phyloP scores from a whole-genome alignment of 2,329 filamentous ascomycete genomes.

The Periconia sp. region DNA sequence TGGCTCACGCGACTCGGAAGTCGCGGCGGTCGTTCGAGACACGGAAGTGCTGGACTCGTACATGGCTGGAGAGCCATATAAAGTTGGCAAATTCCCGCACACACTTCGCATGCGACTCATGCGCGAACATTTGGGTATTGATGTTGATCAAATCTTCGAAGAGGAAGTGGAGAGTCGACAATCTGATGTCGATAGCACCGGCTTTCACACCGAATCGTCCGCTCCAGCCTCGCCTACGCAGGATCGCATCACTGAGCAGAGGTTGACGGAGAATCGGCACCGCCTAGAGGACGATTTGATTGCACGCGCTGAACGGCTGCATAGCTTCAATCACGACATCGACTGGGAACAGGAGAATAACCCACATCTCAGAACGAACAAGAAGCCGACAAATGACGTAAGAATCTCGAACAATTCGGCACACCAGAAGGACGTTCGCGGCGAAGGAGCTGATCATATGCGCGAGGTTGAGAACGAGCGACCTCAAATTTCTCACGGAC shows the following conservation, averaged over 20 bases:
- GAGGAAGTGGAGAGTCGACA: slow-evolving; percentile 42
- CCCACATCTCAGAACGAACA: slow-evolving; percentile 61
- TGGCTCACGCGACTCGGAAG: slow-evolving; percentile 88
- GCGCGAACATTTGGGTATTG: slow-evolving; percentile 95
- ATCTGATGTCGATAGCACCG: slow-evolving; percentile 71
- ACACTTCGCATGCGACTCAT: slow-evolving; percentile 91
- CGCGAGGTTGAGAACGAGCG: slow-evolving; percentile 55
- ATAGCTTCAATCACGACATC: slow-evolving; percentile 79
- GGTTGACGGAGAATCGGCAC: slow-evolving; percentile 46
- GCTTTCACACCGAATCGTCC: slow-evolving; percentile 50
- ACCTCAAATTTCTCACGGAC: slow-evolving; percentile 65
- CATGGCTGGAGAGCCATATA: slow-evolving; percentile 89
- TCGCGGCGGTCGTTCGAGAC: slow-evolving; percentile 87
- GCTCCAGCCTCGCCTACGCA: slow-evolving; percentile 39
- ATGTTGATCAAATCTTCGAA: slow-evolving; percentile 78
- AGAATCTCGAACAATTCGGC: slow-evolving; percentile 65
- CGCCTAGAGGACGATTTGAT: slow-evolving; percentile 63
- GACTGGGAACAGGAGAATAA: slow-evolving; percentile 66
- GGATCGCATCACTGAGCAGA: slow-evolving; percentile 46
- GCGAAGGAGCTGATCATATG: slow-evolving; percentile 79
- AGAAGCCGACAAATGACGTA: slow-evolving; percentile 62
- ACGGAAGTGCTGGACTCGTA: slow-evolving; percentile 90
- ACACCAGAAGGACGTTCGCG: slow-evolving; percentile 78
- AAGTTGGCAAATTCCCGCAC: slow-evolving; percentile 90
- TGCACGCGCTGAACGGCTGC: slow-evolving; percentile 60